Base-by-base conservation (phyloP, 2,329 filamentous ascomycete species). In the Samsoniella hepiali region DNA sequence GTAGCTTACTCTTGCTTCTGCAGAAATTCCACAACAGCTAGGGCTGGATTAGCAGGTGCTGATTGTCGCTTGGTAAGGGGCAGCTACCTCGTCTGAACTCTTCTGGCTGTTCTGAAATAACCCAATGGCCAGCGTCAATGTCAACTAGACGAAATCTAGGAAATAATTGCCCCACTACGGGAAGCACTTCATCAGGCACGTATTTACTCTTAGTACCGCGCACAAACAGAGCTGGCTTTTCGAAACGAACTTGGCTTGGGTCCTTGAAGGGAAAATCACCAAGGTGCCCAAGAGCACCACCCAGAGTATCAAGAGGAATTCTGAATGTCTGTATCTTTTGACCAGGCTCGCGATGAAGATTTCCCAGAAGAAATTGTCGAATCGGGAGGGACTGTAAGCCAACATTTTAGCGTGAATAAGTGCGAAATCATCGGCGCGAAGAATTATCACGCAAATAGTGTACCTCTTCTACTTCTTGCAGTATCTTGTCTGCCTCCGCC, bases 361-460 rank as follows among this genome's bases (percentile, higher is more conserved):
- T 99, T 11, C 91, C 91, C 1, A 99, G 84, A 17, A 99, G 84
- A 75, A 98, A 99, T 72, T 97, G 93, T 2, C 95, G 88, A 68
- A 99, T 89, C 0, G 88, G 80, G 5, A 96, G 75, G 15, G 88
- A 86, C 81, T 87, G 59, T 72, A 29, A 8, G 27, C 11, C 32
- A 44, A 22, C 44, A 22, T 22, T 22, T 22, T 22, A 22, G 22
- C 22, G 22, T 22, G 49, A 51, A 8, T 27, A 47, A 51, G 49
- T 40, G 54, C 40, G 8, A 8, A 50, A 36, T 22, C 15, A 5
- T 4, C 15, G 29, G 31, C 7, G 17, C 11, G 17, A 32, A 40
- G n/a, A 27, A 42, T 47, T 1, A n/a, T 7, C 29, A 22, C 49
- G 27, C 17, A 27, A 49, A 29, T 32, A 3, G n/a, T 47, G 13